Evolutionary conservation across 192 early-diverging fungal genomes (phyloP), one percentile per base, ranked within the genome.

Genomic region (Backusella psychrophila): DNA sequence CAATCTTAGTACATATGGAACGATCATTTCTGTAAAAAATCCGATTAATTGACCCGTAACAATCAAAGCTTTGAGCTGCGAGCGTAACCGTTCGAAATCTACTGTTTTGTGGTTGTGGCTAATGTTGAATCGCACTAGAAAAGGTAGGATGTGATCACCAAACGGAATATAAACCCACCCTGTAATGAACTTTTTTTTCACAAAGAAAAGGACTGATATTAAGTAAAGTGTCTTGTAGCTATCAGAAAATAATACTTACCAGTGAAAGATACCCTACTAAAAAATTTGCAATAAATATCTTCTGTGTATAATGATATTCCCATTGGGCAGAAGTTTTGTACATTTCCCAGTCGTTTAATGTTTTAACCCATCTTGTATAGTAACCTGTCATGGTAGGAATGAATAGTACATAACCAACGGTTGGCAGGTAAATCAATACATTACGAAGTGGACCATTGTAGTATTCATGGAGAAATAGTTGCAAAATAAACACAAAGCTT

Each of bases 131-230:
- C 63, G 59, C 5, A 85, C 75, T 34, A 93, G 80, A 68, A 78
- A 86, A 14, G 83, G 74, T 41, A 91, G 86, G 75, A 98, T 84
- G 21, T 80, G 72, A 42, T 92, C 89, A 39, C 90, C 91, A 73
- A 94, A 88, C 0, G 97, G 97, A 79, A 98, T 94, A 81, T 94
- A 94, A 35, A 96, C 78, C 88, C 93, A 95, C 2, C 92, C 94
- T 21, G 90, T 92, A 83, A 97, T 84, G 65, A 96, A 91, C 80
- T 81, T 35, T 68, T 15, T 66, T 19, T 23, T 44, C 23, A 4
- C 19, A 49, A 26, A 33, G 33, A 33, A 33, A 17, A 69, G 31
- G 14, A 3, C 9, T 71, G 1, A 2, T 49, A 49, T 49, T 49
- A 17, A n/a, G 6, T 49, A 49, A 23, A 23, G 29, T 72, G 2